These are phyloP conservation scores for Claviceps quebecensis DNA, from an alignment of 2,329 filamentous ascomycete genomes.

Conservation along the genomic window DNA sequence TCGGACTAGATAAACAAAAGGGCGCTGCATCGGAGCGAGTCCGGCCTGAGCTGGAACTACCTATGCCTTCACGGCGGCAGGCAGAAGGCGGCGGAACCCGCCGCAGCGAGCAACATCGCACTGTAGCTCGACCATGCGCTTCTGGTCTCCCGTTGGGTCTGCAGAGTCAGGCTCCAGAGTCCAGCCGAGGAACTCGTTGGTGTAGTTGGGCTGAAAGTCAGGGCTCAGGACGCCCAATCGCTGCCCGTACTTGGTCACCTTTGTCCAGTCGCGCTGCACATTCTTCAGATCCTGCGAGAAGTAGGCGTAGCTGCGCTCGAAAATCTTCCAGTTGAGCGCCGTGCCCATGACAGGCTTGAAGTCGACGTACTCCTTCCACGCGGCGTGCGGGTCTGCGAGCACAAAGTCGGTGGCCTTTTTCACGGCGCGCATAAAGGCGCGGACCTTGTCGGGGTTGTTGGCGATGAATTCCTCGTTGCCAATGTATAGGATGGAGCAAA, in stretches of 20 bases:
- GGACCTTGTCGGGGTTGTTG: slow-evolving; percentile 51
- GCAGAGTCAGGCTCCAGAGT: slow-evolving; percentile 45
- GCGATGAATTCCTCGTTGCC: slow-evolving; percentile 58
- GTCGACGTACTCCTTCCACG: slow-evolving; percentile 56
- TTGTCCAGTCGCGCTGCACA: slow-evolving; percentile 58
- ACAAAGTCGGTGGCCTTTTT: slow-evolving; percentile 65
- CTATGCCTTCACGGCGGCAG: slow-evolving; percentile 5
- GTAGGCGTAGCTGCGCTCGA: slow-evolving; percentile 65
- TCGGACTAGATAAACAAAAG: too few species aligned
- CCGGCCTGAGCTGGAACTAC: neutral
- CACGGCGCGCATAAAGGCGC: slow-evolving; percentile 55
- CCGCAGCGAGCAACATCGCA: slow-evolving; percentile 49
- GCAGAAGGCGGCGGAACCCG: slow-evolving; percentile 42
- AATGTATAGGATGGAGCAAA: slow-evolving; percentile 71
- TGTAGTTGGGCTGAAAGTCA: slow-evolving; percentile 58
- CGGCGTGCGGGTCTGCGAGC: slow-evolving; percentile 44
- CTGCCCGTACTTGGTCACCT: slow-evolving; percentile 67
- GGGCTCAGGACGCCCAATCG: slow-evolving; percentile 52
- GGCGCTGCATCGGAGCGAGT: too few species aligned
- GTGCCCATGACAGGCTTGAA: slow-evolving; percentile 60
- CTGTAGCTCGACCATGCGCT: slow-evolving; percentile 57
- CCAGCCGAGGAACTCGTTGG: slow-evolving; percentile 58
- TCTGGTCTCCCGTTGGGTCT: slow-evolving; percentile 61
- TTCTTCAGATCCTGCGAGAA: slow-evolving; percentile 65
- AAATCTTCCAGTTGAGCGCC: slow-evolving; percentile 61